A percentile compares a stretch with the other conserved stretches of the same genome.
Evolutionary conservation across 495 filamentous ascomycete species (phyloP).

Genomic region (Aspergillus diversus): DNA sequence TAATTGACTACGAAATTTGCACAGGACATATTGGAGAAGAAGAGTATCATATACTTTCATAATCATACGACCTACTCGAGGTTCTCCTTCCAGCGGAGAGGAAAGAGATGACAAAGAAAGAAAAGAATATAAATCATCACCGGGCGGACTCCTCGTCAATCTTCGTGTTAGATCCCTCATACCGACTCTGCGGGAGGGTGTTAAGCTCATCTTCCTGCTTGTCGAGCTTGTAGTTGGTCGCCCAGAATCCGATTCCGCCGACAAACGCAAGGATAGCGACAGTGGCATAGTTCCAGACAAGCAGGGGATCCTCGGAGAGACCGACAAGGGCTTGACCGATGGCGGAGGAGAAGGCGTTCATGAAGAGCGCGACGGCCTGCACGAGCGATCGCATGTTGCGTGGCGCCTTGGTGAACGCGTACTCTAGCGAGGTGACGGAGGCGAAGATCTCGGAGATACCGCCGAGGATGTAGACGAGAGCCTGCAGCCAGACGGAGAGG

Average conservation of each 20-base stretch:
- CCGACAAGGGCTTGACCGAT: constrained; percentile 70
- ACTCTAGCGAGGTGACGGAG: constrained; percentile 66
- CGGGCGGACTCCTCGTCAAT: constrained; percentile 24
- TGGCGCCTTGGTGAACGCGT: constrained; percentile 81
- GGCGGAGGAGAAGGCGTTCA: constrained; percentile 68
- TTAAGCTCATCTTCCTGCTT: constrained; percentile 68
- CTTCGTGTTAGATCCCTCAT: constrained; percentile 16
- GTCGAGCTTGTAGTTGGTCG: constrained; percentile 61
- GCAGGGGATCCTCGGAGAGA: constrained; percentile 66
- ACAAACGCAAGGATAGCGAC: constrained; percentile 65
- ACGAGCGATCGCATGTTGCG: constrained; percentile 77
- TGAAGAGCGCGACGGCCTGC: constrained; percentile 68
- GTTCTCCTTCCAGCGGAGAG: not conserved
- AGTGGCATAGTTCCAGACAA: constrained; percentile 67
- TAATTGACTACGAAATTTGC: no score
- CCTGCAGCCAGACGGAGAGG: constrained; percentile 68
- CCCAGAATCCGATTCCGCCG: constrained; percentile 65
- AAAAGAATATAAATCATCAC: constrained; percentile 7
- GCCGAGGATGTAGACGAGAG: constrained; percentile 65
- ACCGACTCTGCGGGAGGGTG: constrained; percentile 33
- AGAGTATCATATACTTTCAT: not conserved
- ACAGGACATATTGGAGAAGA: no score
- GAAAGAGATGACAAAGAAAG: not conserved
- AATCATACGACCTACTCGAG: no score
- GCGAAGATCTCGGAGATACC: constrained; percentile 77